These are phyloP conservation scores for Euphorbia peplus DNA, from an alignment of 345 rosid species.

Conservation along the genomic window DNA sequence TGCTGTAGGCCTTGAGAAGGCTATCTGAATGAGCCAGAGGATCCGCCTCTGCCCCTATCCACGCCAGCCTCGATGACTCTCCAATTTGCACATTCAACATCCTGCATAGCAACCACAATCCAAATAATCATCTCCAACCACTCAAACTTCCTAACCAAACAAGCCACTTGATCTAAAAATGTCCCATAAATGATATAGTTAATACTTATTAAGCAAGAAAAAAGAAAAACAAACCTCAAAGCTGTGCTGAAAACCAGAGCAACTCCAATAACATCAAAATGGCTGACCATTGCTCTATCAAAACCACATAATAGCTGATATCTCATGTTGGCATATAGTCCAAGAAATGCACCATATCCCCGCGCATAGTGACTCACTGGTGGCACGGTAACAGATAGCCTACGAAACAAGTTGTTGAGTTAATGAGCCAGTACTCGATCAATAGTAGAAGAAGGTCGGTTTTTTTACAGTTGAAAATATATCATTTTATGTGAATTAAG, in stretches of 20 bases:
- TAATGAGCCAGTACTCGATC: background rate
- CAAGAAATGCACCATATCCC: slow-evolving; percentile 89
- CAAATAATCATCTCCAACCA: background rate
- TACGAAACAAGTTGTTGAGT: slow-evolving; percentile 32
- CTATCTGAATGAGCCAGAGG: slow-evolving; percentile 70
- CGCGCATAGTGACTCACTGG: slow-evolving; percentile 62
- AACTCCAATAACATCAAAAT: slow-evolving; percentile 95
- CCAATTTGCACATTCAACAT: slow-evolving; percentile 65
- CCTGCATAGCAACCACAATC: slow-evolving; percentile 35
- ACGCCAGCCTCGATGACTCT: slow-evolving; percentile 69
- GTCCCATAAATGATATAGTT: background rate
- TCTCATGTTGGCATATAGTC: slow-evolving; percentile 76
- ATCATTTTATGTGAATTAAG: background rate
- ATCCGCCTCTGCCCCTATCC: slow-evolving; percentile 88
- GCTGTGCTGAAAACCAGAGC: slow-evolving; percentile 80
- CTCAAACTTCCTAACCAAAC: background rate
- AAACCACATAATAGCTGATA: slow-evolving; percentile 79
- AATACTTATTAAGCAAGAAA: slow-evolving; percentile 3
- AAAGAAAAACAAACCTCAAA: slow-evolving; percentile 59
- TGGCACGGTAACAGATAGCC: slow-evolving; percentile 79
- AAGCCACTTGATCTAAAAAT: background rate
- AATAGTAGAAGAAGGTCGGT: background rate
- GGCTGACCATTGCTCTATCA: slow-evolving; percentile 63
- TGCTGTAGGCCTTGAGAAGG: slow-evolving; percentile 65
- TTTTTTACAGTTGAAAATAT: background rate